Evolutionary conservation across 305 asterid species (phyloP), one percentile per base, ranked within the genome.

Genomic region (Galium porrigens): DNA sequence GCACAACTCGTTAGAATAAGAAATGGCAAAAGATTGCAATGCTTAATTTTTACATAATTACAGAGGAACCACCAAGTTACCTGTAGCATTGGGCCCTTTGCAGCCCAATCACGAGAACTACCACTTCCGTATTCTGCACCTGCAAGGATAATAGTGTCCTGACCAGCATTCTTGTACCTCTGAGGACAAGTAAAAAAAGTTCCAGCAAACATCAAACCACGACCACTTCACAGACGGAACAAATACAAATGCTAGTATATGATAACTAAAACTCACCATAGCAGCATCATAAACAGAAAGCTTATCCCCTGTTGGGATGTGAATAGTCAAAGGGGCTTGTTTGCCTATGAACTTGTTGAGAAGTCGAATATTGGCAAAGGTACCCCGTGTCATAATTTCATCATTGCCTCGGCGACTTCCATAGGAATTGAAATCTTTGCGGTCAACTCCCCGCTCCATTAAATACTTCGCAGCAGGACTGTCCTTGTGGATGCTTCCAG

Each of bases 71-170:
- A 20, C 20, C 11, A 33, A 63, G 81, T 74, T 63, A 83, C 97
- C 88, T 76, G 97, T 44, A 89, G 88, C 94, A 85, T 89, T 11
- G 95, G 95, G 18, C 97, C 95, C 81, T 89, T 89, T 68, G 97
- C 97, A 68, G 95, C 97, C 97, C 97, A 89, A 70, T 89, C 97
- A 27, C 97, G 84, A 69, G 97, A 89, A 78, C 97, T 89, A 57
- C 97, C 97, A 78, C 95, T 89, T 68, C 97, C 97, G 58, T 89
- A 89, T 69, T 89, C 97, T 72, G 95, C 92, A 66, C 97, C 97
- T 59, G 97, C 97, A 17, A 87, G 59, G 66, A 89, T 81, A 72
- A 89, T 79, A 39, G 97, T 87, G 74, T 84, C 89, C 57, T 82
- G 86, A 54, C 89, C 94, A 0, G 80, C 86, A 41, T 84, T 72